Evolutionary conservation across 192 early-diverging fungal species (phyloP).

Genomic region (Podila verticillata): DNA sequence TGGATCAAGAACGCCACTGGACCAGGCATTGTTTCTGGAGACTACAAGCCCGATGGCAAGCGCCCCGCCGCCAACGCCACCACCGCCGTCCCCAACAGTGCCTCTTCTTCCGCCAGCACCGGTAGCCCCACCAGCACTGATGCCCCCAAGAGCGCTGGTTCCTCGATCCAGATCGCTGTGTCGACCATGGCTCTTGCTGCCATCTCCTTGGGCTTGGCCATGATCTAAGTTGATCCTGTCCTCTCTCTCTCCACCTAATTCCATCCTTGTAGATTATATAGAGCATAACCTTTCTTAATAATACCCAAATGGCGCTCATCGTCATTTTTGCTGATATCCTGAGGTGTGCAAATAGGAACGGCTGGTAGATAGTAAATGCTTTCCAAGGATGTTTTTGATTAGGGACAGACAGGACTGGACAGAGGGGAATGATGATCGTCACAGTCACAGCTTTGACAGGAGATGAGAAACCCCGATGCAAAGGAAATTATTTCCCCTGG

Average conservation of each 20-base stretch:
- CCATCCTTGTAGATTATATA: slow-evolving; percentile 75
- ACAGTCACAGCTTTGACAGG: too few species aligned
- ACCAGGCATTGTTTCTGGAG: slow-evolving; percentile 27
- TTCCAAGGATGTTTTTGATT: too few species aligned
- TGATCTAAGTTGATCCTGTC: slow-evolving; percentile 33
- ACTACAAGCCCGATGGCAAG: slow-evolving; percentile 31
- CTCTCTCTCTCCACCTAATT: too few species aligned
- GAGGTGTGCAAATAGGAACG: too few species aligned
- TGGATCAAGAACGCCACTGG: slow-evolving; percentile 11
- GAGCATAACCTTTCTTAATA: slow-evolving; percentile 64
- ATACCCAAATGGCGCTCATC: slow-evolving; percentile 51
- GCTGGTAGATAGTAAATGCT: too few species aligned
- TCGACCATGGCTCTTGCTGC: slow-evolving; percentile 18
- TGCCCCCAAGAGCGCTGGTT: slow-evolving; percentile 1
- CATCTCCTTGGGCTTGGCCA: slow-evolving; percentile 34
- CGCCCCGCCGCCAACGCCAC: slow-evolving; percentile 1
- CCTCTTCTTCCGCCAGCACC: neutral
- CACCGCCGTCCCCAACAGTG: neutral
- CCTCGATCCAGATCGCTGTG: slow-evolving; percentile 21
- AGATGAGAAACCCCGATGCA: too few species aligned
- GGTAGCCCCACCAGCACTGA: neutral
- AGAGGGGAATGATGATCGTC: too few species aligned
- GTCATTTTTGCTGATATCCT: slow-evolving; percentile 39
- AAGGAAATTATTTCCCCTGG: too few species aligned
- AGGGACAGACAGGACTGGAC: too few species aligned